phyloP scores from a whole-genome alignment of 805 yeast genomes.

The Saitoella complicata region DNA sequence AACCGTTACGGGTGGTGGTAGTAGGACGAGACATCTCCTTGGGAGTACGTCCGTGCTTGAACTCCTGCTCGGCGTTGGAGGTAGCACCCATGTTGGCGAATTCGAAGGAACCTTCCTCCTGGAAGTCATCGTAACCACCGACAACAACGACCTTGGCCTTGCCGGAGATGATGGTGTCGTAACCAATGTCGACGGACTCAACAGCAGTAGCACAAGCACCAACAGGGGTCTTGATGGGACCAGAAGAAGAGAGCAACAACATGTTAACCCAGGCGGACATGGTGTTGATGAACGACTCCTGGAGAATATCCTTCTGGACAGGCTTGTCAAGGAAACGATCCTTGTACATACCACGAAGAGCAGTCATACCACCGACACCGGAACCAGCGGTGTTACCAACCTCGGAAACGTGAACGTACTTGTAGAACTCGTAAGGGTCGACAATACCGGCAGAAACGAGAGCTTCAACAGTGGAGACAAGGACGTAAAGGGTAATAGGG shows the following conservation, averaged over 20 bases:
- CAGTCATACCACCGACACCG: conserved; percentile 99
- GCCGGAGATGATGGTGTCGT: conserved; percentile 81
- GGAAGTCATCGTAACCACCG: conserved; percentile 99
- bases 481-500: conserved; percentile 80
- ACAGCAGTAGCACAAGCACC: conserved; percentile 99
- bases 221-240: conserved; percentile 98
- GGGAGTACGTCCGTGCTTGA: conserved; percentile 93
- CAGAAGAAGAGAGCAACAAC: conserved; percentile 91
- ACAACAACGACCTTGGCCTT: conserved; percentile 92
- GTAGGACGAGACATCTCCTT: conserved; percentile 98
- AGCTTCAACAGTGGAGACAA: conserved; percentile 92
- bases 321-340: conserved; percentile 87
- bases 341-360: conserved; percentile 93
- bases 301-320: conserved; percentile 91
- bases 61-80: conserved; percentile 72
- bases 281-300: conserved; percentile 96
- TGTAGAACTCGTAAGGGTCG: conserved; percentile 96
- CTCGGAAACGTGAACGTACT: conserved; percentile 95
- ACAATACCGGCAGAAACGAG: conserved; percentile 86
- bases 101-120: conserved; percentile 95
- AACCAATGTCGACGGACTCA: conserved; percentile 92
- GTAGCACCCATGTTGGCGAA: conserved; percentile 99
- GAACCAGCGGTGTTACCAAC: conserved; percentile 99
- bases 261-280: conserved; percentile 99
- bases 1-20: conserved; percentile 89